phyloP scores from a whole-genome alignment of 1,139 yeast genomes.

The Geotrichum phurueaensis region DNA sequence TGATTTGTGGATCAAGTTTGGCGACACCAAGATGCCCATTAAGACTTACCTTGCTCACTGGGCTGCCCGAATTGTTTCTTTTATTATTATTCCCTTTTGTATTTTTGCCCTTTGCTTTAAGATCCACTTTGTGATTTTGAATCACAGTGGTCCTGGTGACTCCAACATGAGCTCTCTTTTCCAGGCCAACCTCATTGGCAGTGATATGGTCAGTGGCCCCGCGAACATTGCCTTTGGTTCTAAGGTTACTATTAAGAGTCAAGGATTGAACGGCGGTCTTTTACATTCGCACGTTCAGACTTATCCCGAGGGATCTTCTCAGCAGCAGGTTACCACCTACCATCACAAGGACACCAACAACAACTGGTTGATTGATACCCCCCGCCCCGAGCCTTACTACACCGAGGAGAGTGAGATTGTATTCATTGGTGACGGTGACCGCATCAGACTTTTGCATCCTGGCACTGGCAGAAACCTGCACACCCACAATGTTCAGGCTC shows the following conservation, averaged over 20 bases:
- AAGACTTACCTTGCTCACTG: constrained; percentile 57
- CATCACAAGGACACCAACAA: constrained; percentile 89
- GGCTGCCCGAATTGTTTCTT: constrained; percentile 56
- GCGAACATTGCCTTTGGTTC: constrained; percentile 82
- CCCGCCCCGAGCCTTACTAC: constrained; percentile 54
- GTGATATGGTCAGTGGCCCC: constrained; percentile 80
- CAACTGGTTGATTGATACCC: constrained; percentile 79
- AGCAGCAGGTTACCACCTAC: constrained; percentile 94
- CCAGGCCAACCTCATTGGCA: constrained; percentile 86
- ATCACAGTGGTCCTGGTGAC: constrained; percentile 89
- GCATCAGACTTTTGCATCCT: constrained; percentile 71
- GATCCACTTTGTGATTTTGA: constrained; percentile 69
- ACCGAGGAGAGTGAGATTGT: constrained; percentile 49
- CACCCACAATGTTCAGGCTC: constrained; percentile 78
- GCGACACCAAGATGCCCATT: constrained; percentile 44
- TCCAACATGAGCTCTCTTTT: constrained; percentile 94
- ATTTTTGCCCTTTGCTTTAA: constrained; percentile 70
- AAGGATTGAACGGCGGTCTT: constrained; percentile 87
- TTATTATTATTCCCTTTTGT: constrained; percentile 68
- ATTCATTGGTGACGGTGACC: constrained; percentile 64
- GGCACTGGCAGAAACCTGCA: constrained; percentile 86
- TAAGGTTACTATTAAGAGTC: constrained; percentile 72
- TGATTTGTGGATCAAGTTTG: constrained; percentile 63
- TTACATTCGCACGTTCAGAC: constrained; percentile 92
- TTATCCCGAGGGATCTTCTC: constrained; percentile 91